These are phyloP conservation scores for Candida yuanshanica DNA, from an alignment of 805 yeast genomes.

Conservation along the genomic window DNA sequence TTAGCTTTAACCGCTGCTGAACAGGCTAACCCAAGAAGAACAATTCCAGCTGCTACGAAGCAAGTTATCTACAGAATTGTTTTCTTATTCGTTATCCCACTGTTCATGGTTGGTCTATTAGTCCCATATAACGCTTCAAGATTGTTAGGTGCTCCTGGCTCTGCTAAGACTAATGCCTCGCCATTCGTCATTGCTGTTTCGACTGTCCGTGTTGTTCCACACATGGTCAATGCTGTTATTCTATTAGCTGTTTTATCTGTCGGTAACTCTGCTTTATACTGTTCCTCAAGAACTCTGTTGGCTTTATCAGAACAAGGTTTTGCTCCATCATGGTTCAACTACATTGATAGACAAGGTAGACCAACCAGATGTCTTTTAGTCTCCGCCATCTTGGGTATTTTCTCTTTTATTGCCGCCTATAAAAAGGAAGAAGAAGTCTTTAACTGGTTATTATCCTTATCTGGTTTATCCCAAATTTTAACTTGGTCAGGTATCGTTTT, in stretches of 20 bases:
- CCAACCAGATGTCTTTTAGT: conserved; percentile 49
- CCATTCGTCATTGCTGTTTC: conserved; percentile 64
- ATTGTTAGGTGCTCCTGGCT: conserved; percentile 34
- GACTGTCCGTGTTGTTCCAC: conserved; percentile 54
- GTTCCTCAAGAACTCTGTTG: conserved; percentile 43
- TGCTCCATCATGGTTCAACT: conserved; percentile 48
- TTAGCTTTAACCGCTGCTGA: conserved; percentile 50
- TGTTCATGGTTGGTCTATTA: conserved; percentile 42
- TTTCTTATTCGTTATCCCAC: conserved; percentile 42
- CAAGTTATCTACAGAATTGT: conserved; percentile 52
- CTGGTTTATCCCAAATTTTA: conserved; percentile 56
- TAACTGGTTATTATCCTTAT: conserved; percentile 57
- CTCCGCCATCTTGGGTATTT: conserved; percentile 47
- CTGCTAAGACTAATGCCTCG: conserved; percentile 46
- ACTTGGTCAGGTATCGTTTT: conserved; percentile 57
- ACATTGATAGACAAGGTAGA: conserved; percentile 52
- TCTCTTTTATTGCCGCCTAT: conserved; percentile 61
- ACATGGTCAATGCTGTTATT: conserved; percentile 60
- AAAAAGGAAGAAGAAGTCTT: conserved; percentile 52
- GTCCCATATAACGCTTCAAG: conserved; percentile 45
- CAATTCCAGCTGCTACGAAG: conserved; percentile 52
- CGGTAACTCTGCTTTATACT: conserved; percentile 53
- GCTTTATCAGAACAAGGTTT: conserved; percentile 55
- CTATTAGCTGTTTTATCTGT: conserved; percentile 54
- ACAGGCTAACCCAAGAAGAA: conserved; percentile 43